Percentiles rank a stretch among this genome's conserved stretches.
Evolutionary conservation across 2,329 filamentous ascomycete species (phyloP).

Genomic region (Drechslerella dactyloides): DNA sequence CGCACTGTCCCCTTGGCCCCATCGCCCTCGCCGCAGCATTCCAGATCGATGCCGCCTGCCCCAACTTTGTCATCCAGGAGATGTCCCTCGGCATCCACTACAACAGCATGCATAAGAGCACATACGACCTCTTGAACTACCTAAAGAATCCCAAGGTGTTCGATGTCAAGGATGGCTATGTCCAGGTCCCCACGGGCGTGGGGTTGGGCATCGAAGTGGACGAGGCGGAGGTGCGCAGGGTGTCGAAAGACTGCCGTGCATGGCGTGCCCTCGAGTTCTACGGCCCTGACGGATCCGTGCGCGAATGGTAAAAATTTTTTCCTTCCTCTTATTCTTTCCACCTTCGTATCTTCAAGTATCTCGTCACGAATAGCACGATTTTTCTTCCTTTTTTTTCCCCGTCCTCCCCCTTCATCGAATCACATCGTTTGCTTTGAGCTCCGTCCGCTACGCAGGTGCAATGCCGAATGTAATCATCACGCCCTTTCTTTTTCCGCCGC

Average conservation of each 20-base stretch:
- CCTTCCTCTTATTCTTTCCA: conserved; percentile 15
- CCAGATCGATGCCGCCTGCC: conserved; percentile 68
- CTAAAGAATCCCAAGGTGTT: conserved; percentile 70
- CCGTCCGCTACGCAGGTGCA: not conserved
- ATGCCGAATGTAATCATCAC: not conserved
- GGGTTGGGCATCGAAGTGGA: conserved; percentile 75
- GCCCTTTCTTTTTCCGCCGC: not conserved
- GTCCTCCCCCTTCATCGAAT: not conserved
- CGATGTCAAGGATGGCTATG: conserved; percentile 70
- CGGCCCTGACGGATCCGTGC: conserved; percentile 70
- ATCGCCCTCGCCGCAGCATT: conserved; percentile 75
- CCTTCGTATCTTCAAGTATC: not conserved
- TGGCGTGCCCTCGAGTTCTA: conserved; percentile 73
- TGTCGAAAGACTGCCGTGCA: conserved; percentile 65
- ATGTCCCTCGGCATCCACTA: conserved; percentile 83
- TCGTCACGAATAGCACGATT: conserved; percentile 23
- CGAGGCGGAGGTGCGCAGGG: conserved; percentile 69
- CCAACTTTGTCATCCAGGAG: conserved; percentile 76
- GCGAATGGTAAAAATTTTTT: conserved; percentile 67
- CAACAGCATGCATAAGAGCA: conserved; percentile 66
- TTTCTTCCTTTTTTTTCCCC: conserved; percentile 22
- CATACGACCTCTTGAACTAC: conserved; percentile 71
- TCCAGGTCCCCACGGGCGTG: conserved; percentile 66
- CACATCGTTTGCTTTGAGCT: not conserved
- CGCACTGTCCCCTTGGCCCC: conserved; percentile 75